Base-by-base conservation (phyloP, 768 basidiomycete species). In the Glaciozyma martinii region DNA sequence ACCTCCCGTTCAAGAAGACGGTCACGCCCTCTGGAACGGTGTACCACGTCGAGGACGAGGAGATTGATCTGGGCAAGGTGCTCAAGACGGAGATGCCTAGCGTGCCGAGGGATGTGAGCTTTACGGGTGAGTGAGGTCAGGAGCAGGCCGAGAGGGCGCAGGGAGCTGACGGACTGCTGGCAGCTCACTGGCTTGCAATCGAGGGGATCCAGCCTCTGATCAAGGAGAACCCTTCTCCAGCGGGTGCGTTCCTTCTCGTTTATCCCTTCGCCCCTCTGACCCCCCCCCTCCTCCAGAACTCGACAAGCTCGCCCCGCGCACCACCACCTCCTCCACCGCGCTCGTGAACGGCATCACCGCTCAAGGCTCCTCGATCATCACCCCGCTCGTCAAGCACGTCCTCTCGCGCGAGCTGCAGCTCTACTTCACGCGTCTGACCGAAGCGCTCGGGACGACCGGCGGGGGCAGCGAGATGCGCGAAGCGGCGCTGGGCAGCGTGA, bases 171-270 rank as follows among this genome's bases (percentile, higher is more conserved):
- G 76, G 16, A 72, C 37, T 70, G 55, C 76, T 74, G 72, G 72
- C 75, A 74, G 93, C 95, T 3, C 95, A 99, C 75, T 99, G 95
- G 95, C 81, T 99, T 40, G 93, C 93, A 1, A 91, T 99, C 46
- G 95, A 99, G 72, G 95, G 95, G 30, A 88, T 99, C 18, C 95
- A 98, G 73, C 93, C 94, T 0, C 82, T 90, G n/a, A 88, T 94
- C 57, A 89, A 90, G 18, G 90, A 95, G 75, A 98, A 98, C 75
- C 92, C 92, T 0, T 87, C 89, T n/a, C 65, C 65, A 10, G 62
- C 63, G 37, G 68, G 68, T 63, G 13, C 32, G 46, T 30, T 29
- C 23, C 3, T 2, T 8, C 29, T 43, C 44, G 23, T 25, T 37
- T 21, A 8, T 18, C 30, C 15, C 33, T 1, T 7, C 29, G 12